Conservation (phyloP, 176 grass and related monocot genomes). For the Puya raimondii region DNA sequence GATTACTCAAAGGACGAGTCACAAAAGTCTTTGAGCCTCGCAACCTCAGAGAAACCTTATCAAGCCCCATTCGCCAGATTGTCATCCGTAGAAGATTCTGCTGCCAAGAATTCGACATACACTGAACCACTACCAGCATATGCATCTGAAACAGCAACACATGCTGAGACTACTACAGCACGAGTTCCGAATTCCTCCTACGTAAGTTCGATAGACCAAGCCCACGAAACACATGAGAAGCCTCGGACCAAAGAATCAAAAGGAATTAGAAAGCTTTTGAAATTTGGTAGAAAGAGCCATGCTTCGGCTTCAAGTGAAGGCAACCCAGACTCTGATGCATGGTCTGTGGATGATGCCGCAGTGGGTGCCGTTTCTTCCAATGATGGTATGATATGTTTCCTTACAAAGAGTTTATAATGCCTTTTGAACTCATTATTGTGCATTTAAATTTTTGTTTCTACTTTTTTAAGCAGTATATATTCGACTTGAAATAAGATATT, state of each 20-base stretch:
- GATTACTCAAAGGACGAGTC: conserved; percentile 33
- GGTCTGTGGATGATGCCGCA: conserved; percentile 49
- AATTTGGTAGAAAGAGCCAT: conserved; percentile 79
- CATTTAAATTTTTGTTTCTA: neutral
- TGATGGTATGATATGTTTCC: conserved; percentile 51
- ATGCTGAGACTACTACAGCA: conserved; percentile 34
- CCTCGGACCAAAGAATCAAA: conserved; percentile 64
- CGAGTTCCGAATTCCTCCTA: conserved; percentile 23
- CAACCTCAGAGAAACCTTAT: conserved; percentile 34
- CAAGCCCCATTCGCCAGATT: conserved; percentile 61
- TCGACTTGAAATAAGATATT: neutral
- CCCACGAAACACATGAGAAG: conserved; percentile 25
- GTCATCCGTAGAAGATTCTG: conserved; percentile 52
- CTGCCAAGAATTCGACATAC: conserved; percentile 13
- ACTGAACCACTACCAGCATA: conserved; percentile 13
- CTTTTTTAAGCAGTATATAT: neutral
- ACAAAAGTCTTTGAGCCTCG: conserved; percentile 17
- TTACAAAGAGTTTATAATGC: neutral
- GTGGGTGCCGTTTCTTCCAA: conserved; percentile 16
- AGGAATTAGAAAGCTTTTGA: conserved; percentile 84
- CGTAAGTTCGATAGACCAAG: conserved; percentile 29
- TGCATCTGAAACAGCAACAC: conserved; percentile 32
- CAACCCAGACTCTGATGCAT: conserved; percentile 37
- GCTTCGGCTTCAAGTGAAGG: conserved; percentile 30
- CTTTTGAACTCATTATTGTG: neutral